These are phyloP conservation scores for Russula foetens DNA, from an alignment of 768 basidiomycete species.

Conservation along the genomic window DNA sequence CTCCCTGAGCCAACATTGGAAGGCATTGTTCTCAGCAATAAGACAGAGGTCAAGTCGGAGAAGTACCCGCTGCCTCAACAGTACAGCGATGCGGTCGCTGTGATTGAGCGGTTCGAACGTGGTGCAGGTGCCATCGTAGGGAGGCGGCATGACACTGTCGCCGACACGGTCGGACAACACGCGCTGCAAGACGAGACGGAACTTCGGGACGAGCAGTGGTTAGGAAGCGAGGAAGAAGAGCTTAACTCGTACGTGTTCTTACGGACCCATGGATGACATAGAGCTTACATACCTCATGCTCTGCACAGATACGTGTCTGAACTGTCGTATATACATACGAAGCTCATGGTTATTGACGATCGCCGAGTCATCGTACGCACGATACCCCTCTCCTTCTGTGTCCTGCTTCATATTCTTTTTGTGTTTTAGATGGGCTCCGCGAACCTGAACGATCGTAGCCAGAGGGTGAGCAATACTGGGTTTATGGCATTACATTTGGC, in stretches of 20 bases:
- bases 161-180: constrained; percentile 79
- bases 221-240: constrained; percentile 79
- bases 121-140: constrained; percentile 41
- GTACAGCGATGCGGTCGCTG: constrained; percentile 57
- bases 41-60: constrained; percentile 46
- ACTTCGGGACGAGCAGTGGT: constrained; percentile 74
- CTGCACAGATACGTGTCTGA: constrained; percentile 67
- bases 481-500: background rate
- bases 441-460: constrained; percentile 84
- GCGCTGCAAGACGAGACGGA: constrained; percentile 53
- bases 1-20: constrained; percentile 43
- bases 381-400: background rate
- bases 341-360: constrained; percentile 95
- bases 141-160: constrained; percentile 52
- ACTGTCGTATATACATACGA: constrained; percentile 75
- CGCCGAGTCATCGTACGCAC: constrained; percentile 71
- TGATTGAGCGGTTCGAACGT: constrained; percentile 62
- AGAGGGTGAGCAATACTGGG: constrained; percentile 40
- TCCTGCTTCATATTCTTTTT: background rate
- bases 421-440: constrained; percentile 79
- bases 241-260: constrained; percentile 52
- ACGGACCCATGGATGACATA: background rate
- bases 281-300: constrained; percentile 21
- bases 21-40: constrained; percentile 43
- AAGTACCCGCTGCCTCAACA: constrained; percentile 60